A percentile compares a stretch with the other conserved stretches of the same genome.
Conservation (phyloP, 257 asterid species). For the Forsythia viridissima region DNA sequence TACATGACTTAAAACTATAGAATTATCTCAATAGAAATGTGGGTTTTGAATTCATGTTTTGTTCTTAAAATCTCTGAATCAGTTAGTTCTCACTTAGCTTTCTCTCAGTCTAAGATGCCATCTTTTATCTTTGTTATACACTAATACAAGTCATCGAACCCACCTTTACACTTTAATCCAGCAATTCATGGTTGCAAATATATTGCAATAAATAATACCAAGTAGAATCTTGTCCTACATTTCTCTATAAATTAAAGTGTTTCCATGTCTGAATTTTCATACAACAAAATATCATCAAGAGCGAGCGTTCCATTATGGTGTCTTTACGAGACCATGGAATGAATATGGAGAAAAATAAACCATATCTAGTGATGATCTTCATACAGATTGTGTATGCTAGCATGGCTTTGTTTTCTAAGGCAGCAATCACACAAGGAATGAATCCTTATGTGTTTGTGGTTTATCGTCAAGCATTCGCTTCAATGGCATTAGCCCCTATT, state of each 20-base stretch:
- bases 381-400: constrained; percentile 31
- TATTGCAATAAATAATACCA: neutral
- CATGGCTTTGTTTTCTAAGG: constrained; percentile 42
- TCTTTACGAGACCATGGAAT: neutral
- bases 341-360: constrained; percentile 20
- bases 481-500: constrained; percentile 37
- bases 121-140: too few species aligned
- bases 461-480: constrained; percentile 42
- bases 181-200: neutral
- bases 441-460: constrained; percentile 41
- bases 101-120: too few species aligned
- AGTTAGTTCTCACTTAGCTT: too few species aligned
- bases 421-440: constrained; percentile 42
- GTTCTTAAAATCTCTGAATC: too few species aligned
- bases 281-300: too few species aligned
- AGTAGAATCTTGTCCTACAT: neutral
- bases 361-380: constrained; percentile 24
- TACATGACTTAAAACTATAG: too few species aligned
- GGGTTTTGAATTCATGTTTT: too few species aligned
- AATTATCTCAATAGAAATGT: too few species aligned
- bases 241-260: neutral
- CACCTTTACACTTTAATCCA: neutral
- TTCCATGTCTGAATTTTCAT: neutral
- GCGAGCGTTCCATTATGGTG: neutral
- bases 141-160: neutral